phyloP scores from a whole-genome alignment of 2,329 filamentous ascomycete genomes.

The Ophioceras dolichostomum region DNA sequence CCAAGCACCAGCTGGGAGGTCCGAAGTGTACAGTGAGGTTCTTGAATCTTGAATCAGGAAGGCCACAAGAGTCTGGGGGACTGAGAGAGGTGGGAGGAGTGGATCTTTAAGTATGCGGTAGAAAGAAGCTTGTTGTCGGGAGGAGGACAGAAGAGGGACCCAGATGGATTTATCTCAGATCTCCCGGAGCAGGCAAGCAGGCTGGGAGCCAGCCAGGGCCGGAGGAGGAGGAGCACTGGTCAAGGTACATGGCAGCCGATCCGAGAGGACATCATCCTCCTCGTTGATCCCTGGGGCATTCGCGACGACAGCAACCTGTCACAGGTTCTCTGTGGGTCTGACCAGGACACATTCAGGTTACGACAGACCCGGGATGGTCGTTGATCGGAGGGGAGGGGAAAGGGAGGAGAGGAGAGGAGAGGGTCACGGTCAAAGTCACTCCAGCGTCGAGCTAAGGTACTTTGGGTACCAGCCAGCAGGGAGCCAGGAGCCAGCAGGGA shows the following conservation, averaged over 20 bases:
- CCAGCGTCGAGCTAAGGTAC: too few relatives aligned
- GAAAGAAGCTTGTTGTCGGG: conserved; percentile 16
- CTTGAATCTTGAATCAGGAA: conserved; percentile 3
- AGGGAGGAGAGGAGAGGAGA: background rate
- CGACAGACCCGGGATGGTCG: conserved; percentile 2
- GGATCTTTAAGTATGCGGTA: conserved; percentile 31
- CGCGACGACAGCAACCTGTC: conserved; percentile 34
- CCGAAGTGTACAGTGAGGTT: too few relatives aligned
- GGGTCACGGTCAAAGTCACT: too few relatives aligned
- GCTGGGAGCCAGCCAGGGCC: background rate
- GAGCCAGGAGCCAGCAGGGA: too few relatives aligned
- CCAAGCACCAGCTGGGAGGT: conserved; percentile 3
- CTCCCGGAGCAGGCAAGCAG: conserved; percentile 12
- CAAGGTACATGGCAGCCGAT: background rate
- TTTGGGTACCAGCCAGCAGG: too few relatives aligned
- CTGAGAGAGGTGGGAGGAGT: conserved; percentile 15
- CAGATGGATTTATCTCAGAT: conserved; percentile 7
- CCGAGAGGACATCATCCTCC: conserved; percentile 7
- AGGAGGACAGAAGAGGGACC: background rate
- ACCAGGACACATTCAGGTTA: conserved; percentile 5
- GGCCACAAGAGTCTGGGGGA: background rate
- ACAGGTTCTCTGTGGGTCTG: conserved; percentile 42
- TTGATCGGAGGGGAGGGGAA: conserved; percentile 1
- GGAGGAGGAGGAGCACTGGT: background rate
- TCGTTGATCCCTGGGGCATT: conserved; percentile 35